Percentiles rank a stretch among this genome's conserved stretches.
phyloP scores from a whole-genome alignment of 495 filamentous ascomycete species.

The Lasiosphaeriaceae sp. region DNA sequence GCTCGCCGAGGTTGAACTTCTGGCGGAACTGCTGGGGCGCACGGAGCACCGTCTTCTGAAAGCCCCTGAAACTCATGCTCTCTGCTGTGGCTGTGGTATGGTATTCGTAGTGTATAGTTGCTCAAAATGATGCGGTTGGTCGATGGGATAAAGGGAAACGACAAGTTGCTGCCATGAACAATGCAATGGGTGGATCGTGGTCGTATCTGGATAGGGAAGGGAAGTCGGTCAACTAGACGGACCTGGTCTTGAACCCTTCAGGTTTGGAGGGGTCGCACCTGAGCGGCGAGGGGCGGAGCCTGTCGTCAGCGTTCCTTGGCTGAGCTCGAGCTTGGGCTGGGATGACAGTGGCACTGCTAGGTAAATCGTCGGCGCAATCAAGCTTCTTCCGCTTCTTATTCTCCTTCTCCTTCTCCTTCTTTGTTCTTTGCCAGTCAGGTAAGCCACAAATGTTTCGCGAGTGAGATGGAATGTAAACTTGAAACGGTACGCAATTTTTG shows the following conservation, averaged over 20 bases:
- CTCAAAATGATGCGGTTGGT: background rate
- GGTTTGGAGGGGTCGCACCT: constrained; percentile 11
- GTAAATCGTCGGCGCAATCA: background rate
- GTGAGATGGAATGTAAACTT: background rate
- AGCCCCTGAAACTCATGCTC: constrained; percentile 93
- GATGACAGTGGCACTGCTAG: constrained; percentile 13
- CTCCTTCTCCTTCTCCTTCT: too few species aligned
- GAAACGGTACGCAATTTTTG: background rate
- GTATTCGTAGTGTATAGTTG: background rate
- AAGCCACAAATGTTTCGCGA: background rate
- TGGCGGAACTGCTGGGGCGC: constrained; percentile 88
- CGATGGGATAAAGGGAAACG: too few species aligned
- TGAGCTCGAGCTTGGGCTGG: constrained; percentile 7
- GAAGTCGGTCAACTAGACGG: background rate
- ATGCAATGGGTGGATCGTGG: background rate
- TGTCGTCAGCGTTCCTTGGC: constrained; percentile 20
- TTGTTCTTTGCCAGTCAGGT: background rate
- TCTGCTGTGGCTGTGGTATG: background rate
- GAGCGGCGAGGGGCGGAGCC: background rate
- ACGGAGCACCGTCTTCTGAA: constrained; percentile 81
- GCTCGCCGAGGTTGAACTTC: constrained; percentile 90
- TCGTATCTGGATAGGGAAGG: background rate
- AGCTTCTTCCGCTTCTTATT: background rate
- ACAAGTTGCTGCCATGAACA: background rate
- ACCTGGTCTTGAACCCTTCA: background rate